phyloP scores from a whole-genome alignment of 2,329 filamentous ascomycete species.

The Polytolypa hystricis region DNA sequence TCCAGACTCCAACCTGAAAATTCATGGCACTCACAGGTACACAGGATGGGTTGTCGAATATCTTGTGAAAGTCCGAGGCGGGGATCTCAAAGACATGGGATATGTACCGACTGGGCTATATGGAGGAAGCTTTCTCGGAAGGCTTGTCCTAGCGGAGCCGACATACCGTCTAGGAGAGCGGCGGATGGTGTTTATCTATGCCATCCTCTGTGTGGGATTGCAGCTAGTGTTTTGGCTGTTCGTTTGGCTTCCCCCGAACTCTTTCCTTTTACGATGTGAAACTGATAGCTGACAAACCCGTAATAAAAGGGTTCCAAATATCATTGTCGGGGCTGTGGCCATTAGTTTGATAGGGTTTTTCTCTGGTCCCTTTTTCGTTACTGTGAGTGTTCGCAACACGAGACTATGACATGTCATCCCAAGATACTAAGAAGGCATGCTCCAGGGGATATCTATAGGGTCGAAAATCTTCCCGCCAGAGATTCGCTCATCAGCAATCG shows the following conservation, averaged over 20 bases:
- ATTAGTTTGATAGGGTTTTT: constrained; percentile 48
- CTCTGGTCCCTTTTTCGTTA: constrained; percentile 47
- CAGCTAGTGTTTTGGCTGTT: constrained; percentile 51
- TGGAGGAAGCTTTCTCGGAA: constrained; percentile 46
- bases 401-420: no score
- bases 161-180: constrained; percentile 49
- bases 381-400: constrained; percentile 30
- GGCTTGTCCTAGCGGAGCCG: constrained; percentile 47
- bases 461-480: constrained; percentile 41
- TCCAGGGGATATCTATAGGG: constrained; percentile 44
- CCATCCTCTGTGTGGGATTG: constrained; percentile 40
- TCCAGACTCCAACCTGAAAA: not conserved
- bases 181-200: constrained; percentile 47
- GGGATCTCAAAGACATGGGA: constrained; percentile 46
- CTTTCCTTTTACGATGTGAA: not conserved
- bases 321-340: constrained; percentile 42
- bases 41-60: constrained; percentile 55
- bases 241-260: not conserved
- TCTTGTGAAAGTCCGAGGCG: constrained; percentile 48
- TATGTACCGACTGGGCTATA: constrained; percentile 53
- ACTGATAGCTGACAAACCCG: not conserved
- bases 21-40: not conserved
- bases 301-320: constrained; percentile 25
- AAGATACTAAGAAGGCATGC: no score
- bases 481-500: constrained; percentile 38